phyloP scores from a whole-genome alignment of 1,284 basidiomycete species.

The Malassezia equina region DNA sequence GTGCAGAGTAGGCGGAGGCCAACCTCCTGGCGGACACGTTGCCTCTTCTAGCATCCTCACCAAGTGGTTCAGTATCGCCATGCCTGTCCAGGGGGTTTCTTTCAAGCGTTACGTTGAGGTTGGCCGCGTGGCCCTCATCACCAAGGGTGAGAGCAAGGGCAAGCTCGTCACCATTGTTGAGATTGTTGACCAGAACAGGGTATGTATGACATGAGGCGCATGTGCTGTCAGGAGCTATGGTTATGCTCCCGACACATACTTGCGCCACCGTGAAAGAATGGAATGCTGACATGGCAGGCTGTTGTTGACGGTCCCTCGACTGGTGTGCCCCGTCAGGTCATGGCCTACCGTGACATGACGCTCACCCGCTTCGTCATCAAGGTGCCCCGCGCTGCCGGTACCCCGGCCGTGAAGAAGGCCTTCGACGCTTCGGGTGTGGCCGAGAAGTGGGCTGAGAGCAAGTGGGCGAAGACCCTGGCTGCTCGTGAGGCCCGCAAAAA shows the following conservation, averaged over 20 bases:
- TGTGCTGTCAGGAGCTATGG: background rate
- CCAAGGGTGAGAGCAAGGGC: slow-evolving; percentile 71
- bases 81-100: slow-evolving; percentile 28
- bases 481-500: slow-evolving; percentile 67
- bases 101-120: slow-evolving; percentile 98
- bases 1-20: slow-evolving; percentile 1
- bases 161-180: slow-evolving; percentile 91
- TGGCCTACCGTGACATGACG: slow-evolving; percentile 81
- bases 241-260: background rate
- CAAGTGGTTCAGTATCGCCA: slow-evolving; percentile 11
- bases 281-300: slow-evolving; percentile 55
- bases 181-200: slow-evolving; percentile 98
- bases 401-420: slow-evolving; percentile 72
- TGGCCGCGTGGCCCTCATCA: slow-evolving; percentile 93
- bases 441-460: slow-evolving; percentile 64
- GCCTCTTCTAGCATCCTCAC: slow-evolving; percentile 13
- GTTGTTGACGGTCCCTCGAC: slow-evolving; percentile 88
- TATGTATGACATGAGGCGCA: slow-evolving; percentile 50
- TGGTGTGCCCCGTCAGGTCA: slow-evolving; percentile 79
- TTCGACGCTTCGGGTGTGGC: slow-evolving; percentile 69
- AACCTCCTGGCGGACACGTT: background rate
- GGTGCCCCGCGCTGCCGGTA: slow-evolving; percentile 77
- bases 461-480: slow-evolving; percentile 83
- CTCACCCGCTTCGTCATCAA: slow-evolving; percentile 78
- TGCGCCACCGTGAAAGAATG: background rate